Evolutionary conservation across 306 rosid genomes (phyloP).

Genomic region (Fragaria iinumae): DNA sequence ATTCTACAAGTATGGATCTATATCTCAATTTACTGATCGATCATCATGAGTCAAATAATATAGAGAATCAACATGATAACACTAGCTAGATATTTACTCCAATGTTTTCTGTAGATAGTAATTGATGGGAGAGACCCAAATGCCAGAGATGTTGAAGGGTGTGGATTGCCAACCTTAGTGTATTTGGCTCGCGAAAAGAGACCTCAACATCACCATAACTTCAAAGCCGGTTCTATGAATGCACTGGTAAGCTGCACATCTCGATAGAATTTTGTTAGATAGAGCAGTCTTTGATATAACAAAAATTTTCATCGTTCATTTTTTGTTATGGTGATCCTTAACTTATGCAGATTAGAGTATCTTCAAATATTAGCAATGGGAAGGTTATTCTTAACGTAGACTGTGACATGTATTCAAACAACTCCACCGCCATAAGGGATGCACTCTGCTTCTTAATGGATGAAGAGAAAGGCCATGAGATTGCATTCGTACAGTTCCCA

Average conservation of each 20-base stretch:
- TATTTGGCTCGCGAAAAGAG: conserved; percentile 89
- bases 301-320: neutral
- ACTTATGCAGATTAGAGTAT: conserved; percentile 66
- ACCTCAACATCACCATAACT: conserved; percentile 63
- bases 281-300: neutral
- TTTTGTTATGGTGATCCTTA: neutral
- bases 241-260: conserved; percentile 51
- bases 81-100: neutral
- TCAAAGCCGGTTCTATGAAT: conserved; percentile 93
- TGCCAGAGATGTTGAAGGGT: conserved; percentile 53
- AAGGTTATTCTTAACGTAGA: conserved; percentile 68
- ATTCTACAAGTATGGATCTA: conserved; percentile 51
- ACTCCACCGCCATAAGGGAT: conserved; percentile 57
- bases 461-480: conserved; percentile 61
- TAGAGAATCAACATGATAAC: neutral
- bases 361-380: conserved; percentile 79
- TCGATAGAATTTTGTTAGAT: neutral
- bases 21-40: neutral
- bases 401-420: conserved; percentile 86
- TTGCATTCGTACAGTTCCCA: conserved; percentile 75
- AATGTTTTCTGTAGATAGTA: conserved; percentile 42
- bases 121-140: conserved; percentile 55
- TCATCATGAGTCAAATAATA: neutral
- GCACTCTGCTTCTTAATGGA: conserved; percentile 84
- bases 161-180: conserved; percentile 57